phyloP scores from a whole-genome alignment of 1,139 yeast species.

The Nakaseomyces uthaithaninus region DNA sequence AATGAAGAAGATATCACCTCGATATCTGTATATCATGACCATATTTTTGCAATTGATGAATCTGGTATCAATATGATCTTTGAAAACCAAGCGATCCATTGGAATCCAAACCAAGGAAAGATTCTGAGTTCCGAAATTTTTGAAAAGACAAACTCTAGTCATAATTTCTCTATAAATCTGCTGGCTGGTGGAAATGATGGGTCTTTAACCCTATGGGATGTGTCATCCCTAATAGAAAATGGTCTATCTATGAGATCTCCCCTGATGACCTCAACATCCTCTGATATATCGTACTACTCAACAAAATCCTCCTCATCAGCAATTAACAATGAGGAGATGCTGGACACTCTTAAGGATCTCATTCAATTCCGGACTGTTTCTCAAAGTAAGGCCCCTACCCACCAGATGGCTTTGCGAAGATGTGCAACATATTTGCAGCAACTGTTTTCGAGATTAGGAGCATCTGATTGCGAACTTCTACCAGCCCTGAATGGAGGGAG shows the following conservation, averaged over 20 bases:
- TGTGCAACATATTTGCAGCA: constrained; percentile 74
- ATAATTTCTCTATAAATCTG: constrained; percentile 30
- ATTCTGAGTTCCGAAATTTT: constrained; percentile 33
- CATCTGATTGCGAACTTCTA: constrained; percentile 53
- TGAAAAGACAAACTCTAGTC: constrained; percentile 16
- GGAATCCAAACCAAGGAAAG: constrained; percentile 38
- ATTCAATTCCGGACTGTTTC: constrained; percentile 74
- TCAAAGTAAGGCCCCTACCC: constrained; percentile 45
- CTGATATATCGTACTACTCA: constrained; percentile 4
- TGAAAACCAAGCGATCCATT: constrained; percentile 33
- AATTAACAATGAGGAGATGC: constrained; percentile 52
- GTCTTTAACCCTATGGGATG: constrained; percentile 52
- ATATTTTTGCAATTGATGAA: constrained; percentile 33
- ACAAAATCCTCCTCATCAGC: constrained; percentile 8
- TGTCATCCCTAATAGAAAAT: constrained; percentile 11
- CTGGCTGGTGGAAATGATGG: constrained; percentile 56
- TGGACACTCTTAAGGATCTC: constrained; percentile 52
- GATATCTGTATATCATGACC: constrained; percentile 40
- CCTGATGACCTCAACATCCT: not conserved
- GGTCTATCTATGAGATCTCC: constrained; percentile 1
- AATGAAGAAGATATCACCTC: constrained; percentile 43
- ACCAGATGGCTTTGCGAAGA: constrained; percentile 68
- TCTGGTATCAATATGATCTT: constrained; percentile 49
- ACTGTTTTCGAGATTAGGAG: constrained; percentile 64
- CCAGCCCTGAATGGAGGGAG: constrained; percentile 67